phyloP scores from a whole-genome alignment of 2,329 filamentous ascomycete genomes.

The Colletotrichum spaethianum region DNA sequence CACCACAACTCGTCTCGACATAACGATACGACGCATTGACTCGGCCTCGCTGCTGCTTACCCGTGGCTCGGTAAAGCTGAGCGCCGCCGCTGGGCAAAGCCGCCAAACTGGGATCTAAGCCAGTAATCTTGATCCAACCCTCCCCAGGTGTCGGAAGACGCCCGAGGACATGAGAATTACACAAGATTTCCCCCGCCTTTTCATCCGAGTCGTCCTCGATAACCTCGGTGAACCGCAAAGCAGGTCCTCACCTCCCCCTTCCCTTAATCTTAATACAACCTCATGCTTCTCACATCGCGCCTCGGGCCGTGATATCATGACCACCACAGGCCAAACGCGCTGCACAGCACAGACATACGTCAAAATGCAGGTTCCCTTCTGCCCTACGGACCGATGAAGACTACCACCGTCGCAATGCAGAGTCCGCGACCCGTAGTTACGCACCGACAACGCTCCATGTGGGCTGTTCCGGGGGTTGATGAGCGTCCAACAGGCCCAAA shows the following conservation, averaged over 20 bases:
- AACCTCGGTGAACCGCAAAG: constrained; percentile 4
- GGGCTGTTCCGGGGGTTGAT: neutral
- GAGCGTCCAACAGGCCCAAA: neutral
- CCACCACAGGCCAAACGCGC: neutral
- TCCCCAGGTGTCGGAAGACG: constrained; percentile 2
- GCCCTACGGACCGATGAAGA: neutral
- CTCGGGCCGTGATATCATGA: neutral
- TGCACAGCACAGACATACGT: constrained; percentile 8
- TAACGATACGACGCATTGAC: neutral
- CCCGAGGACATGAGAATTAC: neutral
- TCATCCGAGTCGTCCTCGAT: constrained; percentile 1
- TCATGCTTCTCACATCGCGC: neutral
- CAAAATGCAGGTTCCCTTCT: constrained; percentile 10
- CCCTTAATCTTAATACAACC: neutral
- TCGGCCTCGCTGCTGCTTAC: neutral
- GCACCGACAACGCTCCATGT: neutral
- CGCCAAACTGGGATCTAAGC: constrained; percentile 4
- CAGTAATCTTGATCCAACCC: constrained; percentile 11
- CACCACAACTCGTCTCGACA: neutral
- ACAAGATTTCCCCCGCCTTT: neutral
- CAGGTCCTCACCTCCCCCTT: neutral
- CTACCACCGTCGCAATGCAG: constrained; percentile 12
- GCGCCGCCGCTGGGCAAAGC: neutral
- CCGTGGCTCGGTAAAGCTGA: neutral
- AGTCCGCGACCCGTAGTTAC: neutral